Evolutionary conservation across 139 green algal species (phyloP), one percentile per base, ranked within the genome.

Genomic region (Chlorella sp.): DNA sequence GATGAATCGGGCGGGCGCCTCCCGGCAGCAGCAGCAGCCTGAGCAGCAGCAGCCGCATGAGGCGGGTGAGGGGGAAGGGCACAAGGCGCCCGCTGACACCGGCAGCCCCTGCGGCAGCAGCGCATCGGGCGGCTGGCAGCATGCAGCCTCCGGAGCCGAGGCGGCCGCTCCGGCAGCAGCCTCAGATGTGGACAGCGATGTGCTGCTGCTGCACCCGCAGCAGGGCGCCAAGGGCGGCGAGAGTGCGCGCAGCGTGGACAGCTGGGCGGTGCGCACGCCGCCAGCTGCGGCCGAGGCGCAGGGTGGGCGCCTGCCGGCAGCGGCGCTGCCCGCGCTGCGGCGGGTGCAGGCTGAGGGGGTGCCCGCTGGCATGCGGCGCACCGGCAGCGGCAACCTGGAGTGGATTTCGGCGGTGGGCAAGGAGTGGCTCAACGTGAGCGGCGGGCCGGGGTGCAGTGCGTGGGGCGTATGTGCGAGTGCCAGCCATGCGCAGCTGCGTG

Each of bases 341-440:
- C 82, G 64, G 13, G 34, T 80, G 72, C 82, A 71, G 63, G 41
- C 41, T 55, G 30, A 44, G 63, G 36, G 16, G 44, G 32, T 25
- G 26, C n/a, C 34, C 1, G 3, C 62, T 26, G 39, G 15, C 39
- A 36, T 78, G 70, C 70, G 56, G 38, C 78, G 63, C 56, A 30
- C 41, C 28, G 78, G 55, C 71, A 69, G 62, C 74, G 63, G 74
- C 82, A 86, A 78, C 60, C 76, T 82, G 57, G 76, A 82, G 76
- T 87, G 82, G 70, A 74, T 89, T 17, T 67, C 69, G 5, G 86
- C 71, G 0, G 30, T 89, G 25, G 80, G 80, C 39, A 80, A 74
- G 73, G 80, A 89, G 63, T 78, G 80, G 80, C 80, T 78, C 65
- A 85, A 78, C 32, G 80, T 82, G 76, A 71, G 76, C 44, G 9